Evolutionary conservation across 1,284 basidiomycete genomes (phyloP), one percentile per base, ranked within the genome.

Genomic region (Ceratobasidium theobromae): DNA sequence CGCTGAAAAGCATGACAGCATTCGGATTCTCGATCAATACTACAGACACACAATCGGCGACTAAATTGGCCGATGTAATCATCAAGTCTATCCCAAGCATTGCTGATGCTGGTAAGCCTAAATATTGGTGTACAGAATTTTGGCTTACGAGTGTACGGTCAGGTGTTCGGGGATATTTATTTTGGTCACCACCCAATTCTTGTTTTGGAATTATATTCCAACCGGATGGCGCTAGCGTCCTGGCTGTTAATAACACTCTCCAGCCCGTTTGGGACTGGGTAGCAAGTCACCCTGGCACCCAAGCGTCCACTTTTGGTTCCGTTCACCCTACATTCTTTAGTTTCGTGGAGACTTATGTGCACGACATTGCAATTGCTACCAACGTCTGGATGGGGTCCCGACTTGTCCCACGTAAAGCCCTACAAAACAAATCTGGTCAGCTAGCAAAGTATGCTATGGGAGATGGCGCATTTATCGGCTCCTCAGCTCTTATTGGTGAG

Each of bases 91-190:
- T 65, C 25, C 60, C 60, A 1, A 23, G 32, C 1, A 30, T 64
- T n/a, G 43, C 45, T 18, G 57, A 62, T 27, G n/a, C 25, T 21
- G 49, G 49, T 52, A 35, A 4, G 49, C n/a, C n/a, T n/a, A n/a
- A n/a, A n/a, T 52, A 21, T 32, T 32, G 3, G 27, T 4, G 16
- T 28, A 32, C 27, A 4, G 8, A 2, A 12, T 52, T 32, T 30
- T 18, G 27, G 25, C 49, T 32, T 16, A 28, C 30, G 14, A 12
- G 9, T 8, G 11, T 32, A 18, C 16, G 21, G 14, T 6, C 16
- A 52, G 49, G 49, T 30, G 27, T 35, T 11, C 49, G 49, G 3
- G 49, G 49, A 6, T 52, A 32, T n/a, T 14, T 25, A 33, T 2
- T 52, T 32, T 52, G 49, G 49, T 32, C 5, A 3, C 49, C 49